A percentile compares a stretch with the other conserved stretches of the same genome.
Conservation (phyloP, 2,329 filamentous ascomycete genomes). For the Dothidotthia symphoricarpi region DNA sequence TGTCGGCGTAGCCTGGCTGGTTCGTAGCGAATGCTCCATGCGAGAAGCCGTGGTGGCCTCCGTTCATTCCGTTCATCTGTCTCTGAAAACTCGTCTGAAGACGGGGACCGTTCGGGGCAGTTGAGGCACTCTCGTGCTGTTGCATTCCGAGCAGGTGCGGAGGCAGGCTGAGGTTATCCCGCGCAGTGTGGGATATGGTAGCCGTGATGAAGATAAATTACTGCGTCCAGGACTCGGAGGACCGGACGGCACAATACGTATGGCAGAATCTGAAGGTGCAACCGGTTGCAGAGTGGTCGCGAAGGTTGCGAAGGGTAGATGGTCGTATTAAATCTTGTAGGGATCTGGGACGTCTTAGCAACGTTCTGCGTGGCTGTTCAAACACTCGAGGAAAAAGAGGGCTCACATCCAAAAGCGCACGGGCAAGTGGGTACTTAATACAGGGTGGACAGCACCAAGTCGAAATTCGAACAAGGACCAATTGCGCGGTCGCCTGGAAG, state of each 20-base stretch:
- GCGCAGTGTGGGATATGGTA: conserved; percentile 71
- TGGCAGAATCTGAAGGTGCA: conserved; percentile 36
- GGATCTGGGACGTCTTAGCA: conserved; percentile 20
- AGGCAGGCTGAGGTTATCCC: conserved; percentile 81
- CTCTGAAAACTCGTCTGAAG: conserved; percentile 69
- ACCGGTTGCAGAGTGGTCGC: conserved; percentile 26
- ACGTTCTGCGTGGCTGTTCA: not conserved
- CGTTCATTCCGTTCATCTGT: conserved; percentile 58
- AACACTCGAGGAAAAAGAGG: not conserved
- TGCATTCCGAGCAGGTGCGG: conserved; percentile 90
- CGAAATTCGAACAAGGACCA: conserved; percentile 28
- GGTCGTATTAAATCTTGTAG: conserved; percentile 34
- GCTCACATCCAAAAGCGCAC: conserved; percentile 35
- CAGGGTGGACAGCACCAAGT: conserved; percentile 23
- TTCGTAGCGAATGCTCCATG: conserved; percentile 90
- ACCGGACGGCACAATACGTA: conserved; percentile 44
- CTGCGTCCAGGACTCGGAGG: conserved; percentile 52
- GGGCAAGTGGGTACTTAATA: conserved; percentile 26
- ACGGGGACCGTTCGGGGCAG: conserved; percentile 57
- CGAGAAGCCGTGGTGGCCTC: conserved; percentile 82
- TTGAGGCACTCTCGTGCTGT: conserved; percentile 68
- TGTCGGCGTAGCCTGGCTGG: conserved; percentile 75
- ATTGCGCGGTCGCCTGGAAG: conserved; percentile 19
- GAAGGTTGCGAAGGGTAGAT: conserved; percentile 24
- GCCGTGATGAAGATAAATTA: conserved; percentile 72